Evolutionary conservation across 2,329 filamentous ascomycete species (phyloP).

Genomic region (Alternaria gansuensis): DNA sequence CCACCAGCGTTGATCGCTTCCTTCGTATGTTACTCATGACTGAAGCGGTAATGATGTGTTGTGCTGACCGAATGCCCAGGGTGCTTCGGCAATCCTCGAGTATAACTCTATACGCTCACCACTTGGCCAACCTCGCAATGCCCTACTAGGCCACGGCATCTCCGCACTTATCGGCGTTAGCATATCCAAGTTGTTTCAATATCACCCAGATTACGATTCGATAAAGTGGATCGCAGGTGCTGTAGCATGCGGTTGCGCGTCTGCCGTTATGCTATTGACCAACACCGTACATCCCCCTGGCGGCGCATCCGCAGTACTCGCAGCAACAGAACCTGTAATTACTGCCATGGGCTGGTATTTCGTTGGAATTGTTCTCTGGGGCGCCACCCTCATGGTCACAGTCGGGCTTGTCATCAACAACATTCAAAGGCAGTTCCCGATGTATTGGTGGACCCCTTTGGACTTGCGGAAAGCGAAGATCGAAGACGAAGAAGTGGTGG

Average conservation of each 20-base stretch:
- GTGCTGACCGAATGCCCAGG: slow-evolving; percentile 39
- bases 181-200: slow-evolving; percentile 58
- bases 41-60: background rate
- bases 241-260: slow-evolving; percentile 55
- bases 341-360: slow-evolving; percentile 59
- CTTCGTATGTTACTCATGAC: slow-evolving; percentile 44
- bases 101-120: slow-evolving; percentile 60
- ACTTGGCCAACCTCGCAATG: slow-evolving; percentile 59
- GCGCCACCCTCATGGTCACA: slow-evolving; percentile 54
- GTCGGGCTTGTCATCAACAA: slow-evolving; percentile 59
- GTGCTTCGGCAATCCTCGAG: slow-evolving; percentile 59
- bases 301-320: slow-evolving; percentile 60
- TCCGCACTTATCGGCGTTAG: slow-evolving; percentile 57
- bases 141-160: slow-evolving; percentile 57
- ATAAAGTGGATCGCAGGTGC: slow-evolving; percentile 59
- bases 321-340: slow-evolving; percentile 53
- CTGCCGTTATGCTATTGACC: slow-evolving; percentile 58
- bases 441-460: slow-evolving; percentile 61
- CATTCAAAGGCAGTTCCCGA: slow-evolving; percentile 57
- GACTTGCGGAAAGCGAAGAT: slow-evolving; percentile 43
- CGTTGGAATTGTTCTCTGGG: slow-evolving; percentile 55
- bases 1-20: slow-evolving; percentile 58
- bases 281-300: slow-evolving; percentile 62
- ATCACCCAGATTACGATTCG: slow-evolving; percentile 49
- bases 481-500: slow-evolving; percentile 37